Percentiles rank a stretch among this genome's conserved stretches.
Evolutionary conservation across 768 basidiomycete genomes (phyloP).

Genomic region (Tylopilus intermedius): DNA sequence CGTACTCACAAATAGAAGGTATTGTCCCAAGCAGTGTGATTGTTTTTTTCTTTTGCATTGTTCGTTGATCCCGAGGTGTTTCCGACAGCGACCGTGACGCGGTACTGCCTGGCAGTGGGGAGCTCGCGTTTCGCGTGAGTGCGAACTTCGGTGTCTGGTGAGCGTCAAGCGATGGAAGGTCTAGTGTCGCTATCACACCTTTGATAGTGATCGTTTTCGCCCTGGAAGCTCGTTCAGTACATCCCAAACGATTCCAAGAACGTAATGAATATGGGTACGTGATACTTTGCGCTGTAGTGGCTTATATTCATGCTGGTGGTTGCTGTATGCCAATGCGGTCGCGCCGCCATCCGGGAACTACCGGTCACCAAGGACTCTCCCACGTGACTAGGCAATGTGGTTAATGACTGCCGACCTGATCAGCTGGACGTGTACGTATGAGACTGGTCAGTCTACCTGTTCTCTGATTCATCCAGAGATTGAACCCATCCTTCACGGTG

Average conservation of each 20-base stretch:
- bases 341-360: no score
- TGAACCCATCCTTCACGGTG: no score
- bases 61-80: neutral
- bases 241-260: neutral
- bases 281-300: neutral
- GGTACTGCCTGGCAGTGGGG: neutral
- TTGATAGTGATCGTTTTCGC: neutral
- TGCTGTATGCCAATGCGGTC: no score
- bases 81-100: neutral
- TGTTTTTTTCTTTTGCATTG: neutral
- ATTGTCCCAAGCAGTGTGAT: neutral
- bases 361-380: no score
- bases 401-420: no score
- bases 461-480: no score
- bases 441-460: no score
- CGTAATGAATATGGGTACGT: neutral
- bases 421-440: no score
- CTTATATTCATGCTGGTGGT: neutral
- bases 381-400: no score
- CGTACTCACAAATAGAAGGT: neutral
- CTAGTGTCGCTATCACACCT: neutral
- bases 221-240: neutral
- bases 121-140: neutral
- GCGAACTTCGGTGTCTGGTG: neutral
- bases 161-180: no score